A percentile compares a stretch with the other conserved stretches of the same genome.
Conservation (phyloP, 139 green algal genomes). For the Nannochloris sp. region DNA sequence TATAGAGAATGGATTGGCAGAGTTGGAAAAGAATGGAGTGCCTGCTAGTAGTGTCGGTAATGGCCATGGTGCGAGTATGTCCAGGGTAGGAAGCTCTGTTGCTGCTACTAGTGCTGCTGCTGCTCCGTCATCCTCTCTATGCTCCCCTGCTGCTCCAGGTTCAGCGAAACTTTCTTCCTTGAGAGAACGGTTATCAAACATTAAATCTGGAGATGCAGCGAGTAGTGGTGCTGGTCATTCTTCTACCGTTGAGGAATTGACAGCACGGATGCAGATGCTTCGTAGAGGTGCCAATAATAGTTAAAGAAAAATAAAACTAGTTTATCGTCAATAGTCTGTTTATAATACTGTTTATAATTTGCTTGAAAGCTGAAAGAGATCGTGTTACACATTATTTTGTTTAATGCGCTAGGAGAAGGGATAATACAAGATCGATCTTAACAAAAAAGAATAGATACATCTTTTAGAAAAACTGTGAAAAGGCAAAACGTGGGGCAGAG, state of each 20-base stretch:
- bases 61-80: background rate
- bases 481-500: no score
- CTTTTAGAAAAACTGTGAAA: no score
- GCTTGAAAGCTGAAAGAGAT: no score
- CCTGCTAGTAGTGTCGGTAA: background rate
- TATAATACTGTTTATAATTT: no score
- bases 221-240: background rate
- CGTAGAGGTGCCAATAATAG: background rate
- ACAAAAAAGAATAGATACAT: no score
- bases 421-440: no score
- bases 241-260: constrained; percentile 1
- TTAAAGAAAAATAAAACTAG: no score
- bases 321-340: no score
- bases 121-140: no score
- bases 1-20: constrained; percentile 16
- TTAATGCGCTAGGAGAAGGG: no score
- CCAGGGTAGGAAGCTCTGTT: background rate
- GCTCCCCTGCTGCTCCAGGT: background rate
- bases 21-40: constrained; percentile 4
- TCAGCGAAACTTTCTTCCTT: background rate
- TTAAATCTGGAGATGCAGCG: background rate
- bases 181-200: background rate
- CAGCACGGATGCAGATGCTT: background rate
- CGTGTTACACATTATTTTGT: no score
- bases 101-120: no score